phyloP scores from a whole-genome alignment of 805 yeast genomes.

The Kregervanrija fluxuum region DNA sequence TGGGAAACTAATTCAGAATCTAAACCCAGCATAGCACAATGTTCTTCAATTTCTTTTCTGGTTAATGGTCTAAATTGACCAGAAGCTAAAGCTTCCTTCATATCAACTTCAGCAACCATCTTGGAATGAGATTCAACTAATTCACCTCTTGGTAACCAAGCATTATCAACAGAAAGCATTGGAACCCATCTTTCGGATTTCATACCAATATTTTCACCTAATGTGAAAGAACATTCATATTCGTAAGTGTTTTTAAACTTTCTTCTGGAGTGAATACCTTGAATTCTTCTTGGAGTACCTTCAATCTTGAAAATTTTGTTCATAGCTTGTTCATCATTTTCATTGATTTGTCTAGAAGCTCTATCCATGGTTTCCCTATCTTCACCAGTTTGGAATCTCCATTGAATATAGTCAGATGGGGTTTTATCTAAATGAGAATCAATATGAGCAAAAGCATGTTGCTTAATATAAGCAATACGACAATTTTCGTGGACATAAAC shows the following conservation, averaged over 20 bases:
- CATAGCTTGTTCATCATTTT: constrained; percentile 96
- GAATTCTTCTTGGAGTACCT: constrained; percentile 97
- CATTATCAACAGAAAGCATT: constrained; percentile 99
- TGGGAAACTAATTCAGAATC: constrained; percentile 99
- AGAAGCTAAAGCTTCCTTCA: constrained; percentile 99
- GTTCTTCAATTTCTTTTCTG: constrained; percentile 99
- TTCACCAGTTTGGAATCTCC: constrained; percentile 99
- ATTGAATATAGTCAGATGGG: constrained; percentile 99
- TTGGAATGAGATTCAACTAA: constrained; percentile 94
- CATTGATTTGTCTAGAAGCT: constrained; percentile 97
- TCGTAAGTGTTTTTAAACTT: constrained; percentile 99
- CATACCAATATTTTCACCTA: constrained; percentile 99
- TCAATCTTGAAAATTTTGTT: constrained; percentile 99
- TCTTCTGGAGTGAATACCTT: constrained; percentile 91
- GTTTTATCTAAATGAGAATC: constrained; percentile 98
- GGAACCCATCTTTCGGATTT: constrained; percentile 99
- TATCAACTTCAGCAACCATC: constrained; percentile 99
- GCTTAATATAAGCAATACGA: constrained; percentile 99
- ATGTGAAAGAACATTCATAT: constrained; percentile 94
- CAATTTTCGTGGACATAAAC: constrained; percentile 99
- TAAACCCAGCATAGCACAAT: constrained; percentile 97
- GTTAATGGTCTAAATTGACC: constrained; percentile 99
- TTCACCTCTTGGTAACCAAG: constrained; percentile 99
- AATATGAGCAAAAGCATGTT: constrained; percentile 99
- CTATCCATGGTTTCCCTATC: constrained; percentile 99